Percentiles rank a stretch among this genome's conserved stretches.
Evolutionary conservation across 352 stramenopile genomes (phyloP).

Genomic region (Phytophthora boehmeriae): DNA sequence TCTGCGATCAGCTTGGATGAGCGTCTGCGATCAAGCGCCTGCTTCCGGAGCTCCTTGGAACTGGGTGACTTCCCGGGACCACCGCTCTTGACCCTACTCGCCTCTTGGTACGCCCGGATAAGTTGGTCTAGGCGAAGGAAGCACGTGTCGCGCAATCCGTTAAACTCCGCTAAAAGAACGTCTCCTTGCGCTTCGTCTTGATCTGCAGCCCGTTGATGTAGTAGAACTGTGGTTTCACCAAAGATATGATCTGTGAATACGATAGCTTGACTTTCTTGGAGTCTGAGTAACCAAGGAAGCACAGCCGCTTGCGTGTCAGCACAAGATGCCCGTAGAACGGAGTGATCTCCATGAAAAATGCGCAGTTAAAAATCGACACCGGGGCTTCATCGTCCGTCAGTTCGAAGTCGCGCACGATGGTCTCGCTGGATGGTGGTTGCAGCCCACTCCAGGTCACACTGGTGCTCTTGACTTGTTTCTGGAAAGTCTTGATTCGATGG

Average conservation of each 20-base stretch:
- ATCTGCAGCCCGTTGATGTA: constrained; percentile 86
- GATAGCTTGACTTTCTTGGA: constrained; percentile 59
- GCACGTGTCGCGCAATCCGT: constrained; percentile 71
- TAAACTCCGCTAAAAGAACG: constrained; percentile 85
- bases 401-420: constrained; percentile 50
- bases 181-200: constrained; percentile 66
- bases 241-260: constrained; percentile 61
- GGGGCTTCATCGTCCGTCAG: constrained; percentile 48
- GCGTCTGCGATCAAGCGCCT: constrained; percentile 59
- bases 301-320: constrained; percentile 70
- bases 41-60: constrained; percentile 51
- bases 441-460: constrained; percentile 74
- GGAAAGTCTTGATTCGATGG: constrained; percentile 75
- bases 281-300: constrained; percentile 61
- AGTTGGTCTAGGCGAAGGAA: constrained; percentile 78
- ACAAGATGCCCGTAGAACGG: constrained; percentile 79
- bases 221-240: constrained; percentile 86
- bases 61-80: constrained; percentile 34
- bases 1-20: constrained; percentile 58
- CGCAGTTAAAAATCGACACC: constrained; percentile 80
- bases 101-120: constrained; percentile 66
- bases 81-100: constrained; percentile 25
- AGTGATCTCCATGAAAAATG: constrained; percentile 71
- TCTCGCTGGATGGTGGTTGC: constrained; percentile 35
- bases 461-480: constrained; percentile 61